A percentile compares a stretch with the other conserved stretches of the same genome.
These are phyloP conservation scores for Tricharina praecox DNA, from an alignment of 495 filamentous ascomycete species.

Conservation along the genomic window DNA sequence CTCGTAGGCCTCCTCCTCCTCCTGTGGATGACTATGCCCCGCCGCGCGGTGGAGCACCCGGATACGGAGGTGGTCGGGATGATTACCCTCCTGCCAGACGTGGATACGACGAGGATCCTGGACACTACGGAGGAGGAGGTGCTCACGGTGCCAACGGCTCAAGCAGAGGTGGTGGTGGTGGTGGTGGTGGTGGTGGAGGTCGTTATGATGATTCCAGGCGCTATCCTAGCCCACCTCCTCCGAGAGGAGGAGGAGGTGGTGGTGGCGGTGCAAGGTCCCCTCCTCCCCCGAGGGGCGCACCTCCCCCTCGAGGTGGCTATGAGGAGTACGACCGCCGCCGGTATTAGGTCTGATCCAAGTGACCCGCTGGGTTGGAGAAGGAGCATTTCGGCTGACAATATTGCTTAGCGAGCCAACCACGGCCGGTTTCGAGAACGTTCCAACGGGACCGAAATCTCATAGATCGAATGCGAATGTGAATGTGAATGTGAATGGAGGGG, in stretches of 20 bases:
- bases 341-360: conserved; percentile 15
- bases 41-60: conserved; percentile 14
- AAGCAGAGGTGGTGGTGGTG: conserved; percentile 19
- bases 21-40: conserved; percentile 21
- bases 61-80: conserved; percentile 18
- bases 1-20: conserved; percentile 15
- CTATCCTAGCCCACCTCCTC: conserved; percentile 2
- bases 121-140: conserved; percentile 17
- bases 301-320: conserved; percentile 17
- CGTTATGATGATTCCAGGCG: conserved; percentile 23
- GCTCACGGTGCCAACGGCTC: conserved; percentile 13
- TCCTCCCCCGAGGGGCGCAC: conserved; percentile 21
- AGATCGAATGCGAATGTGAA: not conserved
- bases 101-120: conserved; percentile 20
- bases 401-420: not conserved
- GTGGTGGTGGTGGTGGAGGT: conserved; percentile 19
- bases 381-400: not conserved
- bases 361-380: conserved; percentile 4
- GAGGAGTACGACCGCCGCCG: conserved; percentile 27
- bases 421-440: not conserved
- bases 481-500: not conserved
- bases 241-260: too few species aligned
- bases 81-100: conserved; percentile 24
- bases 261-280: conserved; percentile 9
- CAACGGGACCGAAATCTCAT: conserved; percentile 4